These are phyloP conservation scores for Penicillium olsonii DNA, from an alignment of 2,329 filamentous ascomycete species.

Conservation along the genomic window DNA sequence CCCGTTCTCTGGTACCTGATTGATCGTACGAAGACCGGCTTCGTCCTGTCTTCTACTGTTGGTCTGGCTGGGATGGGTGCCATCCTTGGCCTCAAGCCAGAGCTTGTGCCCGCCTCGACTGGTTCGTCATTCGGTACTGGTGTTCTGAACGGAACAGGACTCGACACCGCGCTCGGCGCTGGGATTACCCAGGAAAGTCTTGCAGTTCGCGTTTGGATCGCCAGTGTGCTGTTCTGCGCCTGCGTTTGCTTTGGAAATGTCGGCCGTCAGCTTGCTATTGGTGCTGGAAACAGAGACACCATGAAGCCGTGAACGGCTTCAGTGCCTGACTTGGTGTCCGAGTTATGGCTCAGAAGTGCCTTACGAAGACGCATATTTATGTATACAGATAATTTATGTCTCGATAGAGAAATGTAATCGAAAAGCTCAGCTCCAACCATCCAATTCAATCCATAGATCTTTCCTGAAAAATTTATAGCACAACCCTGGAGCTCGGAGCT, in stretches of 20 bases:
- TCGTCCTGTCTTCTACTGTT: constrained; percentile 74
- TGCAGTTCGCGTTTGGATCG: constrained; percentile 78
- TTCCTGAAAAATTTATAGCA: too few species aligned
- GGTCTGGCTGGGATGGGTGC: constrained; percentile 73
- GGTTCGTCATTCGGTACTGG: constrained; percentile 37
- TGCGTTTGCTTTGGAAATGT: constrained; percentile 97
- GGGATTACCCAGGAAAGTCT: constrained; percentile 53
- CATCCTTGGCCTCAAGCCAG: constrained; percentile 73
- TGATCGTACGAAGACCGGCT: constrained; percentile 82
- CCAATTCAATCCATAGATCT: too few species aligned
- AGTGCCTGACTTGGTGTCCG: not conserved
- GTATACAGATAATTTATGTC: constrained; percentile 10
- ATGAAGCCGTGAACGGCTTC: constrained; percentile 21
- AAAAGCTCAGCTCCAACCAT: not conserved
- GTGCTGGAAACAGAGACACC: constrained; percentile 24
- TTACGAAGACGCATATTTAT: not conserved
- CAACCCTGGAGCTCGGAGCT: too few species aligned
- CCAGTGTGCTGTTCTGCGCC: constrained; percentile 92
- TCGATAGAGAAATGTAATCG: constrained; percentile 7
- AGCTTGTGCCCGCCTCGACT: constrained; percentile 71
- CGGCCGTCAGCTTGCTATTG: constrained; percentile 73
- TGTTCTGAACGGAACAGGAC: constrained; percentile 30
- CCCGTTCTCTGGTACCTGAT: constrained; percentile 95
- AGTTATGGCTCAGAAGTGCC: not conserved
- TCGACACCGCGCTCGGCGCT: constrained; percentile 33